Percentiles rank a stretch among this genome's conserved stretches.
Evolutionary conservation across 2,329 filamentous ascomycete species (phyloP).

Genomic region (Curvularia spicifera): DNA sequence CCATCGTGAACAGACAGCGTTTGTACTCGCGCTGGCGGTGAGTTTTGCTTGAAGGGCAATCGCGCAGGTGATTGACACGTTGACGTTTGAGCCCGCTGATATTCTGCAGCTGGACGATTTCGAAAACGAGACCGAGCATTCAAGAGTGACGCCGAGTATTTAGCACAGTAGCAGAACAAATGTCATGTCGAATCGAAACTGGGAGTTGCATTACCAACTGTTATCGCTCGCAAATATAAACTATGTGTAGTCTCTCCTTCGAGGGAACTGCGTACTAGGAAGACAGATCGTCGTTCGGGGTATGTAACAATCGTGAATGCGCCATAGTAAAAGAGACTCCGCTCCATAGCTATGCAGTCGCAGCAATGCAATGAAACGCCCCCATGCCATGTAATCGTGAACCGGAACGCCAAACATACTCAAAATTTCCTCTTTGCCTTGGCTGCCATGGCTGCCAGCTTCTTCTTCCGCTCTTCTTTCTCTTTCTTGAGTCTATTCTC

Average conservation of each 20-base stretch:
- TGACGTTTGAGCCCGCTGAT: not conserved
- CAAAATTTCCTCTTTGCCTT: conserved; percentile 42
- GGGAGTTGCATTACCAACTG: conserved; percentile 14
- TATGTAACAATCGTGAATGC: conserved; percentile 29
- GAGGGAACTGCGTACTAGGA: conserved; percentile 25
- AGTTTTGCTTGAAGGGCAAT: conserved; percentile 4
- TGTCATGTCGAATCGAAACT: conserved; percentile 7
- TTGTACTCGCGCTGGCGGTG: conserved; percentile 19
- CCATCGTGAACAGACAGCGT: conserved; percentile 18
- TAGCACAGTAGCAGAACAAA: not conserved
- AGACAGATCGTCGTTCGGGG: conserved; percentile 24
- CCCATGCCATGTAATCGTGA: conserved; percentile 35
- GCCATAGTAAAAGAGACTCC: conserved; percentile 30
- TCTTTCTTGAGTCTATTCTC: conserved; percentile 51
- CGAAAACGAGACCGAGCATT: not conserved
- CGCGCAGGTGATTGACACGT: conserved; percentile 2
- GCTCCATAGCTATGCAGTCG: conserved; percentile 44
- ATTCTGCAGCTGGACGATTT: no score
- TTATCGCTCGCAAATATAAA: conserved; percentile 21
- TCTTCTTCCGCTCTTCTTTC: conserved; percentile 48
- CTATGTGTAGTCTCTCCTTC: conserved; percentile 24
- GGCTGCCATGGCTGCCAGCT: conserved; percentile 39
- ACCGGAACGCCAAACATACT: conserved; percentile 34
- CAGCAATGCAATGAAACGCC: conserved; percentile 35
- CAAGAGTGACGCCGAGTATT: not conserved